Evolutionary conservation across 1,284 basidiomycete genomes (phyloP).

Genomic region (Marasmius tenuissimus): DNA sequence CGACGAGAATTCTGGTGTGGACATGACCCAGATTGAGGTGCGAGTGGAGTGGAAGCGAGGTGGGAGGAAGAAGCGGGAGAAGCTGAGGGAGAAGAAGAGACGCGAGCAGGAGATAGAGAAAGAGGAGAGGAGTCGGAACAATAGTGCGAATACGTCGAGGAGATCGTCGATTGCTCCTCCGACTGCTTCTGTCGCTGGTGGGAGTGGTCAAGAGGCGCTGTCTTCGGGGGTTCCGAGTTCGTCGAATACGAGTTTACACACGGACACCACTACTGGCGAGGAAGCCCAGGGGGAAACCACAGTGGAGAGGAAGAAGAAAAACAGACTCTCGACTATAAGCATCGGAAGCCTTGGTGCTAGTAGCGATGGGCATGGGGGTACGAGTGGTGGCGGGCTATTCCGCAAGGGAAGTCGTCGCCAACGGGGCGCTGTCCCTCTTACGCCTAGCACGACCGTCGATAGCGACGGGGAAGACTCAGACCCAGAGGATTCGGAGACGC

Average conservation of each 20-base stretch:
- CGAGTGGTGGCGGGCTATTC: not conserved
- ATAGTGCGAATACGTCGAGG: not conserved
- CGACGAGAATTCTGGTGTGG: slow-evolving; percentile 11
- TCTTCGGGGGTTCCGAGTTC: not conserved
- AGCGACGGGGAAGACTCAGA: slow-evolving; percentile 74
- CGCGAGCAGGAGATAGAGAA: slow-evolving; percentile 13
- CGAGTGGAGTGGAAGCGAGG: slow-evolving; percentile 73
- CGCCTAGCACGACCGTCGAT: slow-evolving; percentile 33
- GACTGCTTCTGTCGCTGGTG: not conserved
- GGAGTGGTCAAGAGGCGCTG: not conserved
- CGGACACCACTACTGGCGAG: not conserved
- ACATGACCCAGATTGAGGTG: slow-evolving; percentile 52
- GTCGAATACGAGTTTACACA: slow-evolving; percentile 7
- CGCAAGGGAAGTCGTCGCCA: not conserved
- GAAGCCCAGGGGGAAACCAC: not conserved
- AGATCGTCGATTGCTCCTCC: not conserved
- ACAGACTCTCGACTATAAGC: slow-evolving; percentile 1
- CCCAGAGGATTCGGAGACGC: slow-evolving; percentile 93
- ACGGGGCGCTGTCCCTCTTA: slow-evolving; percentile 16
- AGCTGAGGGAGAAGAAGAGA: slow-evolving; percentile 23
- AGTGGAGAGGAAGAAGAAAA: slow-evolving; percentile 5
- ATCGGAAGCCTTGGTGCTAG: not conserved
- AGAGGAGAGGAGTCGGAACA: slow-evolving; percentile 4
- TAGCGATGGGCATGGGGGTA: slow-evolving; percentile 1
- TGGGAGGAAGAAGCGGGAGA: slow-evolving; percentile 25